phyloP scores from a whole-genome alignment of 192 early-diverging fungal genomes.

The Backusella parvicylindrica region DNA sequence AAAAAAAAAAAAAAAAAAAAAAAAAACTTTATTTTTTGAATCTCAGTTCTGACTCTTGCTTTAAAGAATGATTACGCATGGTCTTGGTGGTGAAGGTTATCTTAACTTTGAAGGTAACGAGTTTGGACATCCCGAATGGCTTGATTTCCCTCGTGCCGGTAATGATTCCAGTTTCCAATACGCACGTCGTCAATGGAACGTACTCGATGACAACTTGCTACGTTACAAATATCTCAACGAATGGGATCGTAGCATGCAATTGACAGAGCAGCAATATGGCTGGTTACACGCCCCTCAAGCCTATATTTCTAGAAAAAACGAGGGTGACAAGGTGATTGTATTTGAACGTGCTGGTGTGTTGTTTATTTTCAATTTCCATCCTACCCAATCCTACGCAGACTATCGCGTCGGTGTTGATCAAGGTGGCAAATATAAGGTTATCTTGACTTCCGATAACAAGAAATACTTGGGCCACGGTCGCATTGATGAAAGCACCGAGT shows the following conservation, averaged over 20 bases:
- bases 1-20: too few species aligned
- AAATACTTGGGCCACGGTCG: conserved; percentile 79
- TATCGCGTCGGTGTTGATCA: conserved; percentile 80
- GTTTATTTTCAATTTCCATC: conserved; percentile 96
- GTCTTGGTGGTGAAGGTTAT: conserved; percentile 92
- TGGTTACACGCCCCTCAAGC: conserved; percentile 70
- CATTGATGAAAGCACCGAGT: conserved; percentile 56
- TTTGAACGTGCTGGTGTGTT: conserved; percentile 89
- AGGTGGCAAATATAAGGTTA: conserved; percentile 69
- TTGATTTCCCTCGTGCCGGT: conserved; percentile 95
- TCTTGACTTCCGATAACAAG: conserved; percentile 76
- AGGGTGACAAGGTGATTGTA: conserved; percentile 90
- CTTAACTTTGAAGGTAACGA: conserved; percentile 98
- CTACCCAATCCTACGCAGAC: conserved; percentile 78
- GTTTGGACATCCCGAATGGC: conserved; percentile 99
- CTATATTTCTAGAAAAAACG: conserved; percentile 86
- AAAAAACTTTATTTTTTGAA: not conserved
- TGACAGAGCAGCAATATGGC: conserved; percentile 60
- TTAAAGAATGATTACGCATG: conserved; percentile 83
- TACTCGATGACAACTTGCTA: conserved; percentile 80
- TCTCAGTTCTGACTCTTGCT: not conserved
- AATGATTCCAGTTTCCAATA: conserved; percentile 91
- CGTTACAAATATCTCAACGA: conserved; percentile 92
- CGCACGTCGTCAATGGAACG: conserved; percentile 93
- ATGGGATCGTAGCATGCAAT: conserved; percentile 86